Base-by-base conservation (phyloP, 1,139 yeast genomes). In the Taphrina communis region DNA sequence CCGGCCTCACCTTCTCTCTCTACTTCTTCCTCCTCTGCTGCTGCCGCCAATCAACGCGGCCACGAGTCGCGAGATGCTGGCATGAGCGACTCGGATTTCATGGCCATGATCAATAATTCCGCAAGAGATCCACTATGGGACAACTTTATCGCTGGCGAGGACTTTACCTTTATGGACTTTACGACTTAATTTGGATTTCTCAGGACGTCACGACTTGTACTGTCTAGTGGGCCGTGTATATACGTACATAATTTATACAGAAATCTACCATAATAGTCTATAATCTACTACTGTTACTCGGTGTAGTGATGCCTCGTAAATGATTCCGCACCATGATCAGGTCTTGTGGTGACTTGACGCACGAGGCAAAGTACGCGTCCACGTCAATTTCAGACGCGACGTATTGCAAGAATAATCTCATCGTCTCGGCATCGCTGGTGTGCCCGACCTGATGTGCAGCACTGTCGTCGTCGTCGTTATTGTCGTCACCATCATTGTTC, bases 401-500 rank as follows among this genome's bases (percentile, higher is more conserved):
- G 25, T 53, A 17, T 17, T 17, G 17, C 42, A 53, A 11, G 21
- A 53, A 53, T 11, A 36, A 83, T 71, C 88, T 78, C 94, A 90
- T 88, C 1, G 91, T 86, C 73, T 89, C 95, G 74, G 86, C 86
- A 66, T 86, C 81, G 11, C 91, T 85, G 72, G 41, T 69, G 46
- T 58, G 69, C 69, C 56, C 50, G 46, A 57, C 52, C 7, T 46
- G 21, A 11, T 55, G 70, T 12, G 50, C 50, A 4, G 14, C 44
- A 14, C 38, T 35, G n/a, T 19, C 63, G 8, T 14, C 19, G 17
- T 59, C 35, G 6, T 41, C 25, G 35, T 42, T 36, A 17, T 36
- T 25, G 9, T 63, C 44, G 17, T 41, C 56, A 4, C 12, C 44
- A 14, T 44, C 53, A 11, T 19, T 58, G 8, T 14, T n/a, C 17